Percentiles rank a stretch among this genome's conserved stretches.
phyloP scores from a whole-genome alignment of 2,329 filamentous ascomycete species.

The Fusarium luffae region DNA sequence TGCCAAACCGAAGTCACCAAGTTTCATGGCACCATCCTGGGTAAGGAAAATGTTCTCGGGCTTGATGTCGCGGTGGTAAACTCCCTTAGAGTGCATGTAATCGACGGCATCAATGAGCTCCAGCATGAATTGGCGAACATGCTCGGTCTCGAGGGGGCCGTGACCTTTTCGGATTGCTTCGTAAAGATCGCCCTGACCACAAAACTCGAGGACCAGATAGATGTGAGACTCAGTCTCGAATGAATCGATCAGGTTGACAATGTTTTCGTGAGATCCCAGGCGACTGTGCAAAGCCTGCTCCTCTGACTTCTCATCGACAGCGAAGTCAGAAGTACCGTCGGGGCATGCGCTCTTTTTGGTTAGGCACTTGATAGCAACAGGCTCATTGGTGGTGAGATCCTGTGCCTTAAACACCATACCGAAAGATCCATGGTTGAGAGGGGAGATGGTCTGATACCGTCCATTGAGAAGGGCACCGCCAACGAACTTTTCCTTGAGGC shows the following conservation, averaged over 20 bases:
- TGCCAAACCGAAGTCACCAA: conserved; percentile 95
- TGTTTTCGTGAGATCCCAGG: conserved; percentile 84
- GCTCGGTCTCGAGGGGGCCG: conserved; percentile 92
- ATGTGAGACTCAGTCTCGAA: conserved; percentile 93
- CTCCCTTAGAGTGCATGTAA: conserved; percentile 88
- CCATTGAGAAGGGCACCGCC: conserved; percentile 84
- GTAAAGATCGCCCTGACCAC: conserved; percentile 93
- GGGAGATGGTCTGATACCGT: conserved; percentile 90
- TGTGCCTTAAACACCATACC: conserved; percentile 97
- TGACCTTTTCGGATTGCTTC: conserved; percentile 92
- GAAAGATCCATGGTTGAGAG: conserved; percentile 98
- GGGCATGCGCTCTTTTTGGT: conserved; percentile 79
- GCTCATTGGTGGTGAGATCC: conserved; percentile 79
- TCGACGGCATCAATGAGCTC: conserved; percentile 90
- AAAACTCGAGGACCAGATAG: conserved; percentile 95
- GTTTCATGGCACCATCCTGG: conserved; percentile 88
- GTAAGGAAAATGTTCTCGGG: conserved; percentile 98
- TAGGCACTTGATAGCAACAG: conserved; percentile 95
- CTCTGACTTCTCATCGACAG: conserved; percentile 84
- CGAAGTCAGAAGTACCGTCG: conserved; percentile 70
- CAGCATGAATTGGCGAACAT: conserved; percentile 97
- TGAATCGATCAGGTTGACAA: conserved; percentile 90
- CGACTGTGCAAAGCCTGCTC: conserved; percentile 82
- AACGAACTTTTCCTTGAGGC: conserved; percentile 84
- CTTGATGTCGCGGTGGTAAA: conserved; percentile 99